Evolutionary conservation across 192 early-diverging fungal species (phyloP), one percentile per base, ranked within the genome.

Genomic region (Coemansia furcata): DNA sequence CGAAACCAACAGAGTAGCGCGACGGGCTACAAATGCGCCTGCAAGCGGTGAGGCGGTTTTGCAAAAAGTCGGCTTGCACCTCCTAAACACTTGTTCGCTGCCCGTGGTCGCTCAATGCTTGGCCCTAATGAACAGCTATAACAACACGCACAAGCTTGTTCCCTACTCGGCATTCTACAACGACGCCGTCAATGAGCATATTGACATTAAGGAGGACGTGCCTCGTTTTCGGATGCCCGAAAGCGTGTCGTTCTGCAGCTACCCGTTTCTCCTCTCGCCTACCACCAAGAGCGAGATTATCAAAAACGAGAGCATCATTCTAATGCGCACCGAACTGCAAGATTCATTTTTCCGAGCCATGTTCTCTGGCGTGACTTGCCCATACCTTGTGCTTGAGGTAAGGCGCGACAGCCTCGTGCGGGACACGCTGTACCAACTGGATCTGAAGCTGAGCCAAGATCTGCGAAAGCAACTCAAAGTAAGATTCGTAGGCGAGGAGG

Each of bases 401-500:
- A 80, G 89, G 7, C 80, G 90, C 49, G 90, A 91, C 60, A 85
- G 83, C 63, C 83, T 92, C 37, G 89, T 92, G 36, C 80, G 88
- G 9, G 91, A 92, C 62, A 86, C 89, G 39, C 65, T 89, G 65
- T 84, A 82, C 60, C 88, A 96, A 78, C 84, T 97, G 43, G 87
- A 90, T 29, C 75, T 85, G 52, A 94, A 97, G 72, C 84, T 91
- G 12, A 84, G 86, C 49, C 88, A 93, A 67, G 95, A 97, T 66
- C 80, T 96, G 62, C 90, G 91, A 54, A 97, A 96, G 72, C 94
- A 94, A 72, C 85, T 97, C 23, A 86, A 94, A 43, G 89, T 97
- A 58, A 85, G 92, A 37, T 97, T 97, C 87, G 88, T 94, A 1
- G 93, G 93, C 29, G 95, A 96, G 64, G 95, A 96, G 67, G 95